Evolutionary conservation across 2,329 filamentous ascomycete species (phyloP).

Genomic region (Aspergillus ochraceoroseus): DNA sequence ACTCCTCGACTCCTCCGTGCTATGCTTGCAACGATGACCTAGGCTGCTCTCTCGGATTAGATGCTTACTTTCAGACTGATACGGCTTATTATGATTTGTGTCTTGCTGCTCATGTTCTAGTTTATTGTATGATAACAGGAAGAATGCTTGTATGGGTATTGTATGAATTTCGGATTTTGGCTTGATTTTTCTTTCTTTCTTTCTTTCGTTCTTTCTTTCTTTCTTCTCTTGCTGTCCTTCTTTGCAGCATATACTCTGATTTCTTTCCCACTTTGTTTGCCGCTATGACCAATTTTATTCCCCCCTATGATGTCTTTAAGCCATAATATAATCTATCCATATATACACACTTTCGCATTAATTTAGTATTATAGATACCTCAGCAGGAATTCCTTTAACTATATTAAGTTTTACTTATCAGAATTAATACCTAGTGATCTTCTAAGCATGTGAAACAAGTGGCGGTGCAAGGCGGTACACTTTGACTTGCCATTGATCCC

Average conservation of each 20-base stretch:
- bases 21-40: conserved; percentile 68
- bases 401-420: no score
- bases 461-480: conserved; percentile 24
- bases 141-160: conserved; percentile 6
- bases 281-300: not conserved
- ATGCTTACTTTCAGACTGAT: no score
- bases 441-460: conserved; percentile 22
- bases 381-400: no score
- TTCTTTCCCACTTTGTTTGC: no score
- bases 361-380: no score
- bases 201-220: conserved; percentile 6
- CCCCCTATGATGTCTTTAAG: not conserved
- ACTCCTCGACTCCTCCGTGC: conserved; percentile 60
- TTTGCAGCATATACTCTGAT: not conserved
- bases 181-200: conserved; percentile 3
- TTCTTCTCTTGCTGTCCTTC: no score
- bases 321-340: no score
- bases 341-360: no score
- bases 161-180: not conserved
- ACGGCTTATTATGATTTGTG: conserved; percentile 4
- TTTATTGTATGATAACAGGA: conserved; percentile 6
- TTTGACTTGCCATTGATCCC: conserved; percentile 5
- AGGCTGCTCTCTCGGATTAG: conserved; percentile 24
- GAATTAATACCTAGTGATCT: no score
- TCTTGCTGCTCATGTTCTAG: conserved; percentile 7